These are phyloP conservation scores for Glutinoglossum americanum DNA, from an alignment of 495 filamentous ascomycete genomes.

Conservation along the genomic window DNA sequence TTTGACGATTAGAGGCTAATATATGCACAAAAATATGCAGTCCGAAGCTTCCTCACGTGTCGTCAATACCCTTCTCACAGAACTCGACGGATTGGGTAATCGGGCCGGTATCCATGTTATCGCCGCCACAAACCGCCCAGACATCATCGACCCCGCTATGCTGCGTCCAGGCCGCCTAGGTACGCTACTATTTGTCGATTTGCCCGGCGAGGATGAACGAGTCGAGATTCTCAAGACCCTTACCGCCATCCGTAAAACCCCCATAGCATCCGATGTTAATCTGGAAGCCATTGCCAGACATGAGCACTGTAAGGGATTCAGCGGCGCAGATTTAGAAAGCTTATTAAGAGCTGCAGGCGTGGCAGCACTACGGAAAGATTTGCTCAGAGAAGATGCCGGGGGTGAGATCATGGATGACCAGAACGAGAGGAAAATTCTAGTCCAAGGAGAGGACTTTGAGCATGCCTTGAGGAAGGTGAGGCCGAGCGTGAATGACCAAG, in stretches of 20 bases:
- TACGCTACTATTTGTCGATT: slow-evolving; percentile 72
- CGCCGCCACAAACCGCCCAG: slow-evolving; percentile 83
- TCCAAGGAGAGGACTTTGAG: slow-evolving; percentile 57
- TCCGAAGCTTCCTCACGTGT: slow-evolving; percentile 72
- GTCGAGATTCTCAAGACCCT: slow-evolving; percentile 70
- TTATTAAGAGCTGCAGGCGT: slow-evolving; percentile 57
- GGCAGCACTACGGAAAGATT: slow-evolving; percentile 37
- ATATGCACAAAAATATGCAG: not conserved
- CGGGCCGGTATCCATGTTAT: slow-evolving; percentile 84
- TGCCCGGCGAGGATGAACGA: slow-evolving; percentile 58
- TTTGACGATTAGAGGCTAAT: not conserved
- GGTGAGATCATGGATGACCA: slow-evolving; percentile 4
- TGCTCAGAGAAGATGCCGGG: slow-evolving; percentile 12
- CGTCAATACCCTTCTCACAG: slow-evolving; percentile 91
- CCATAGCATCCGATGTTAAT: slow-evolving; percentile 18
- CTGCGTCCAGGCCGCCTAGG: slow-evolving; percentile 78
- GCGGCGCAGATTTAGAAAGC: slow-evolving; percentile 72
- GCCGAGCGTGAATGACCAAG: slow-evolving; percentile 59
- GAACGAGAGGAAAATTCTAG: slow-evolving; percentile 17
- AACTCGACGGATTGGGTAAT: slow-evolving; percentile 69
- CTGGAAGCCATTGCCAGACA: slow-evolving; percentile 36
- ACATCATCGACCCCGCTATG: slow-evolving; percentile 94
- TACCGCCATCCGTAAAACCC: slow-evolving; percentile 32
- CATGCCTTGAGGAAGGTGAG: slow-evolving; percentile 45
- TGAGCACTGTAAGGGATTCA: slow-evolving; percentile 56